Percentiles rank a stretch among this genome's conserved stretches.
Conservation (phyloP, 148 eudicot genomes). For the Suaeda aralocaspica region DNA sequence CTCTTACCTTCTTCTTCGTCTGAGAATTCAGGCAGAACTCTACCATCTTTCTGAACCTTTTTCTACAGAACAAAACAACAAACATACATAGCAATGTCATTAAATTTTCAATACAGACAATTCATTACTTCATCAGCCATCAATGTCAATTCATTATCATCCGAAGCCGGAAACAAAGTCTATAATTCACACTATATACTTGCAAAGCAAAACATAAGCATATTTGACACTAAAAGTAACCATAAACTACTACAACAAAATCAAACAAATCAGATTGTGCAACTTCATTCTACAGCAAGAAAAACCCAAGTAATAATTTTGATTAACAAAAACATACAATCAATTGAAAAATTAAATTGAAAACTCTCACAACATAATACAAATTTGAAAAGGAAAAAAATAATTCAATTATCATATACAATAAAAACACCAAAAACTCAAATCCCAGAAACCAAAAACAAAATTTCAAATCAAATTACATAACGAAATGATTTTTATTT, state of each 20-base stretch:
- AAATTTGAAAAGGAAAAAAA: too few species aligned
- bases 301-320: not conserved
- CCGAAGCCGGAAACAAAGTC: too few species aligned
- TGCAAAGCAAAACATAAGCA: not conserved
- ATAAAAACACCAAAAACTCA: not conserved
- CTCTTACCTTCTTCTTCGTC: conserved; percentile 80
- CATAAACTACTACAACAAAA: not conserved
- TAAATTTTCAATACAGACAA: not conserved
- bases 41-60: conserved; percentile 75
- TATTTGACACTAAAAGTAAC: not conserved
- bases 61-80: conserved; percentile 40
- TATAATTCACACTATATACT: not conserved
- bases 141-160: too few species aligned
- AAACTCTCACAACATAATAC: too few species aligned
- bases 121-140: too few species aligned
- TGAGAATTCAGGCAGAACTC: conserved; percentile 75
- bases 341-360: not conserved
- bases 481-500: not conserved
- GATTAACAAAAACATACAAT: not conserved
- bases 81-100: not conserved
- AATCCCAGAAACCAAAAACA: not conserved
- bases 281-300: not conserved
- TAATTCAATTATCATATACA: too few species aligned
- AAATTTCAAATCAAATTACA: conserved; percentile 1
- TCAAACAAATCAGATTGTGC: not conserved